Conservation (phyloP, 179 eudicot genomes). For the Dionaea muscipula region DNA sequence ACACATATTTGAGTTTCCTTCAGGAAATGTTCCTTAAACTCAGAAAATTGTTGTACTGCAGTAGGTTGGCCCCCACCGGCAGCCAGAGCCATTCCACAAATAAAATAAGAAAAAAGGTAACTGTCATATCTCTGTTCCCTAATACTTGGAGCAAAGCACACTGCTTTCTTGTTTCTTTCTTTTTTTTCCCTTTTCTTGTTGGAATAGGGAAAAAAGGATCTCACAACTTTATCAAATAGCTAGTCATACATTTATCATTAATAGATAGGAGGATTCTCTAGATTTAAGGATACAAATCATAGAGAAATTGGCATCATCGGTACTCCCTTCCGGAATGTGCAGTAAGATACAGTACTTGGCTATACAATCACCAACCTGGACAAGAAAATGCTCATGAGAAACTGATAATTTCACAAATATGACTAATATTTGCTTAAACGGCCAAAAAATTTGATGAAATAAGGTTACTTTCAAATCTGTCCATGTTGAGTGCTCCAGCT, state of each 20-base stretch:
- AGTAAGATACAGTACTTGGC: slow-evolving; percentile 46
- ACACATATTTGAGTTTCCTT: no score
- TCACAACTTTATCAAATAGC: background rate
- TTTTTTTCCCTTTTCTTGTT: no score
- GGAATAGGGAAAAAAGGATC: no score
- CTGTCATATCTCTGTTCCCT: no score
- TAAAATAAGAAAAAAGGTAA: no score
- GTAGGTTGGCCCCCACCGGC: no score
- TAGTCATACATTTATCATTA: background rate
- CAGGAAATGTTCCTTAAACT: no score
- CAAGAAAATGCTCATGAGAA: background rate
- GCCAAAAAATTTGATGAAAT: background rate
- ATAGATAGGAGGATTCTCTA: background rate
- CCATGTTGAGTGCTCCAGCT: slow-evolving; percentile 38
- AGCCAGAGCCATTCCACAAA: no score
- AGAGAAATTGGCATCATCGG: slow-evolving; percentile 41
- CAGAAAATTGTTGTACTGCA: no score
- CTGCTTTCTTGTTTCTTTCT: no score
- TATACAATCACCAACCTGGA: slow-evolving; percentile 36
- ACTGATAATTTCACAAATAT: background rate
- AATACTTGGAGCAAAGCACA: no score
- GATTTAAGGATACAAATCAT: slow-evolving; percentile 42
- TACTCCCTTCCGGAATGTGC: slow-evolving; percentile 43
- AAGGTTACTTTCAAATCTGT: slow-evolving; percentile 27
- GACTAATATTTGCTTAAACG: background rate